Evolutionary conservation across 495 filamentous ascomycete species (phyloP).

Genomic region (Penicillium mononematosum): DNA sequence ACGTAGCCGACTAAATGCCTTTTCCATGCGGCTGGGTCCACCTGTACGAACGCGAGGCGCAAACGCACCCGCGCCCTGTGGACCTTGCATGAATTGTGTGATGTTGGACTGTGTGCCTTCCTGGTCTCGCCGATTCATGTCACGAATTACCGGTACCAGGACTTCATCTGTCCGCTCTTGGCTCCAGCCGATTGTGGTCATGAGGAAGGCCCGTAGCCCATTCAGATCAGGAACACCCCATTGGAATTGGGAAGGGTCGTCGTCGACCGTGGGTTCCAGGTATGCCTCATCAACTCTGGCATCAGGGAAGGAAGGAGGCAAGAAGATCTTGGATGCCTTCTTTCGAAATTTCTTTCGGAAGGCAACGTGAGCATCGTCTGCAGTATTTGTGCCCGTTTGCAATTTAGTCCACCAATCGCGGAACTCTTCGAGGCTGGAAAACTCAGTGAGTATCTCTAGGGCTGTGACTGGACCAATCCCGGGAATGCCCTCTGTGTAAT

Average conservation of each 20-base stretch:
- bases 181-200: conserved; percentile 91
- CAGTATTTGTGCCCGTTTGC: conserved; percentile 54
- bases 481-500: conserved; percentile 91
- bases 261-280: conserved; percentile 79
- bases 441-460: conserved; percentile 89
- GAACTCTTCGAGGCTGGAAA: conserved; percentile 66
- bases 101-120: conserved; percentile 97
- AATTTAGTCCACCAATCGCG: conserved; percentile 82
- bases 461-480: conserved; percentile 92
- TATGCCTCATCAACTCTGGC: conserved; percentile 77
- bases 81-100: conserved; percentile 77
- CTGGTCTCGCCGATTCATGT: conserved; percentile 82
- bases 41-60: conserved; percentile 65
- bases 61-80: conserved; percentile 67
- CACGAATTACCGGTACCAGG: conserved; percentile 86
- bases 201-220: conserved; percentile 78
- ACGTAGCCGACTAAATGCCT: conserved; percentile 69
- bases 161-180: conserved; percentile 91
- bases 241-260: conserved; percentile 72
- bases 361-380: conserved; percentile 41
- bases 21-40: conserved; percentile 76
- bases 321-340: conserved; percentile 78
- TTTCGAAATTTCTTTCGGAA: conserved; percentile 85
- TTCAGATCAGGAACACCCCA: conserved; percentile 96
- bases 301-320: conserved; percentile 75